Evolutionary conservation across 192 early-diverging fungal species (phyloP), one percentile per base, ranked within the genome.

Genomic region (Linnemannia elongata): DNA sequence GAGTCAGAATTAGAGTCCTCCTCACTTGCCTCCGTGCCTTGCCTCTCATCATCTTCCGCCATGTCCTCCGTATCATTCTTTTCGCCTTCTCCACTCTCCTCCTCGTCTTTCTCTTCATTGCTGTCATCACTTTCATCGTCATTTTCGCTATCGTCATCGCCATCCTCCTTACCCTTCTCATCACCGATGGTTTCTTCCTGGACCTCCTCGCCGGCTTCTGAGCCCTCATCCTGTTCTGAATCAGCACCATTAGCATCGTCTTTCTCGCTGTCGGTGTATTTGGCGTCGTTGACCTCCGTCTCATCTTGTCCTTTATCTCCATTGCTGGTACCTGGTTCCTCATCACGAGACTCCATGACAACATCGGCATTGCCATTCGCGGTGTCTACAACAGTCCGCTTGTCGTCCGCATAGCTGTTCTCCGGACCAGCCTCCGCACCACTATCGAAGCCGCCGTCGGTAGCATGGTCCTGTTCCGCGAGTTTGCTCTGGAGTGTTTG

Each of bases 401-500:
- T 20, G 33, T 39, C 24, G 9, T 69, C 82, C 15, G 69, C 76
- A 18, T 44, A 55, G 1, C 41, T n/a, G 27, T 35, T 27, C 57
- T 68, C 41, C 20, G 17, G 54, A 6, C 72, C 71, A 10, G 70
- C 60, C 60, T 66, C 60, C 5, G 72, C 39, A 17, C 72, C 44
- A 24, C 44, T 30, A 15, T 30, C 44, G 22, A 30, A 30, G 1
- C 27, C 72, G 7, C 42, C 41, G 15, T 45, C 44, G n/a, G 5
- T 30, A 15, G 42, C n/a, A 45, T 45, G 76, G 27, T 66, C 60
- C 60, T 66, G 79, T 1, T 79, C 83, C 27, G 83, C 77, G 7
- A 86, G 74, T 47, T 76, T 80, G 71, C 72, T 87, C 39, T 87
- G 85, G 18, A 87, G 35, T 12, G 75, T 63, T 30, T 81, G 85